These are phyloP conservation scores for Myriangium duriaei DNA, from an alignment of 2,329 filamentous ascomycete species.

Conservation along the genomic window DNA sequence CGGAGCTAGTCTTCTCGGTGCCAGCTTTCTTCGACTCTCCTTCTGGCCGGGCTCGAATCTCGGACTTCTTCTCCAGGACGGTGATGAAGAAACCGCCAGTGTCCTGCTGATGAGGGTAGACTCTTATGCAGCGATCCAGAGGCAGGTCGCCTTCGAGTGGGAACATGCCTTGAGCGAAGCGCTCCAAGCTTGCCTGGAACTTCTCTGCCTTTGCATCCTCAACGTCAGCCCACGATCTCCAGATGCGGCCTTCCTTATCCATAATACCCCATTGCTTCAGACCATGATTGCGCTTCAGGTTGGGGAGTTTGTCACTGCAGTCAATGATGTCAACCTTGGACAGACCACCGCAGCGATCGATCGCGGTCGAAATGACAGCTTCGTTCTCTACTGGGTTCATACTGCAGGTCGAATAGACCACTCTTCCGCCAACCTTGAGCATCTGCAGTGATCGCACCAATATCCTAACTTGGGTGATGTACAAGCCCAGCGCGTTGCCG, in stretches of 20 bases:
- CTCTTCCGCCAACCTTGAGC: conserved; percentile 84
- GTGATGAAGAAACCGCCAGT: conserved; percentile 97
- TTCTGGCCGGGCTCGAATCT: conserved; percentile 69
- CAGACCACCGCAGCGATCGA: conserved; percentile 76
- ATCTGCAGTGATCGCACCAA: conserved; percentile 86
- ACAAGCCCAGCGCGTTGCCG: conserved; percentile 73
- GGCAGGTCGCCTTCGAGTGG: conserved; percentile 51
- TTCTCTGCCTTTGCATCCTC: conserved; percentile 49
- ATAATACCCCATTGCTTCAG: conserved; percentile 80
- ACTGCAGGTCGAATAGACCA: conserved; percentile 97
- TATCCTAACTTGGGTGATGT: conserved; percentile 78
- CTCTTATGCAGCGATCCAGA: conserved; percentile 78
- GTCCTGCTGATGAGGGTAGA: conserved; percentile 91
- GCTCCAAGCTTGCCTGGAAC: conserved; percentile 48
- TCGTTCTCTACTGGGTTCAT: conserved; percentile 99
- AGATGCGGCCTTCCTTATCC: conserved; percentile 70
- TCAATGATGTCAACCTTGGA: conserved; percentile 75
- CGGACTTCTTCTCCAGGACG: conserved; percentile 79
- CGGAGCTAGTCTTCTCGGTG: conserved; percentile 14
- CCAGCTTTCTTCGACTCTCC: conserved; percentile 39
- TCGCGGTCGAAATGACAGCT: conserved; percentile 75
- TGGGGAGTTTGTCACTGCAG: conserved; percentile 63
- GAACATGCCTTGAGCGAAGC: conserved; percentile 75
- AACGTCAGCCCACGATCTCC: conserved; percentile 73
- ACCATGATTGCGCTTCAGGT: conserved; percentile 63